Evolutionary conservation across 1,284 basidiomycete species (phyloP).

Genomic region (Fomes fomentarius): DNA sequence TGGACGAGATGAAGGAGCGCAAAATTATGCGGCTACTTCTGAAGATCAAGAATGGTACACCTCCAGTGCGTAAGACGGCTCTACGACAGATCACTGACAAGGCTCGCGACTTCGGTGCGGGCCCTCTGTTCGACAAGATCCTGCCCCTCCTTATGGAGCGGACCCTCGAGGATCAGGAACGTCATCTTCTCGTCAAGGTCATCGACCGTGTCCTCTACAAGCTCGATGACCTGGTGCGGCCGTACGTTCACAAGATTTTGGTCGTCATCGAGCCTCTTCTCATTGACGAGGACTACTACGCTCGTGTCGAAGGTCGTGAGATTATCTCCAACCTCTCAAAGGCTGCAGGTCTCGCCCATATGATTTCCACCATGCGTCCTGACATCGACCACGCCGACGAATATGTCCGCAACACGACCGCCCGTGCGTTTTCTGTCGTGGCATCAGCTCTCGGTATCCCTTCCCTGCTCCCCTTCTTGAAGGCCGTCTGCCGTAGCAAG

Average conservation of each 20-base stretch:
- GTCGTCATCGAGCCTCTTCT: constrained; percentile 99
- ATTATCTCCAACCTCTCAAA: constrained; percentile 99
- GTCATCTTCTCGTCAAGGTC: constrained; percentile 98
- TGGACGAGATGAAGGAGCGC: constrained; percentile 99
- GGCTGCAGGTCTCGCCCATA: constrained; percentile 97
- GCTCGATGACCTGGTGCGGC: constrained; percentile 97
- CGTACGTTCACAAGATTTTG: constrained; percentile 99
- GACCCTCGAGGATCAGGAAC: constrained; percentile 98
- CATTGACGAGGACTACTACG: constrained; percentile 99
- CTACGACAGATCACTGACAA: constrained; percentile 99
- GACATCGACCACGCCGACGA: constrained; percentile 99
- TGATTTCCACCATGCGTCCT: constrained; percentile 99
- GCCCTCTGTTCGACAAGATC: constrained; percentile 99
- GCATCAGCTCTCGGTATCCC: constrained; percentile 98
- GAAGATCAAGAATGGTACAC: constrained; percentile 99
- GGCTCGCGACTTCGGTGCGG: constrained; percentile 97
- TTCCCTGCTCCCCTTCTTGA: constrained; percentile 95
- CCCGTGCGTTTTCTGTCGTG: constrained; percentile 98
- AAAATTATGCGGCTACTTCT: constrained; percentile 99
- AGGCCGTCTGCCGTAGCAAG: constrained; percentile 97
- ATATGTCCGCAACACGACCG: constrained; percentile 99
- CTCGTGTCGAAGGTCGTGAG: constrained; percentile 98
- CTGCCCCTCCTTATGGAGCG: constrained; percentile 98
- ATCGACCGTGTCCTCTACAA: constrained; percentile 99
- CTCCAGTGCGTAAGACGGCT: constrained; percentile 97